phyloP scores from a whole-genome alignment of 805 yeast species.

The Ogataea neopini region DNA sequence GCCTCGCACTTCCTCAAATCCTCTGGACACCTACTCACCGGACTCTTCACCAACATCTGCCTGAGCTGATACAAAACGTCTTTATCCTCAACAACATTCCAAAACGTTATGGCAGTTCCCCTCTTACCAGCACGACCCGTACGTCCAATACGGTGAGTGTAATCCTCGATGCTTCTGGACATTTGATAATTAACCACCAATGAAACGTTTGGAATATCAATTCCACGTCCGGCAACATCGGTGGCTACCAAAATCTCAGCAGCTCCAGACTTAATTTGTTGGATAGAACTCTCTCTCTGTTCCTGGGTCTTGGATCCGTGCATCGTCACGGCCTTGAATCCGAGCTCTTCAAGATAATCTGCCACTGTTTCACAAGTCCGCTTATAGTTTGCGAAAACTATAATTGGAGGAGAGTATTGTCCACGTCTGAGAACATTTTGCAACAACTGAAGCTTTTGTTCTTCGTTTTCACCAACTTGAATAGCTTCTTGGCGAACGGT shows the following conservation, averaged over 20 bases:
- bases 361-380: conserved; percentile 69
- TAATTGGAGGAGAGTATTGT: conserved; percentile 55
- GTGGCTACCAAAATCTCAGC: conserved; percentile 80
- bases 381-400: conserved; percentile 80
- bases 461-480: conserved; percentile 45
- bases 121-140: conserved; percentile 91
- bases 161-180: conserved; percentile 76
- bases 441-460: conserved; percentile 46
- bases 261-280: conserved; percentile 53
- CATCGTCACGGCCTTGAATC: conserved; percentile 57
- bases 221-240: conserved; percentile 94
- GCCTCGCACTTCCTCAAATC: conserved; percentile 35
- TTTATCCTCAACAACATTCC: conserved; percentile 54
- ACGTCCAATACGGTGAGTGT: conserved; percentile 91
- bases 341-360: conserved; percentile 46
- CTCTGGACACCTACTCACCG: conserved; percentile 40
- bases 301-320: conserved; percentile 90
- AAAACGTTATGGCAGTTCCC: conserved; percentile 76
- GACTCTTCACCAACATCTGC: conserved; percentile 46
- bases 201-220: conserved; percentile 86
- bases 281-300: conserved; percentile 77
- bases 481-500: conserved; percentile 71
- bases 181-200: conserved; percentile 86
- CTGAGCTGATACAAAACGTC: conserved; percentile 52
- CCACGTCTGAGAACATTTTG: conserved; percentile 36